Conservation (phyloP, 371 early-diverging fungal genomes). For the Mucor piriformis region DNA sequence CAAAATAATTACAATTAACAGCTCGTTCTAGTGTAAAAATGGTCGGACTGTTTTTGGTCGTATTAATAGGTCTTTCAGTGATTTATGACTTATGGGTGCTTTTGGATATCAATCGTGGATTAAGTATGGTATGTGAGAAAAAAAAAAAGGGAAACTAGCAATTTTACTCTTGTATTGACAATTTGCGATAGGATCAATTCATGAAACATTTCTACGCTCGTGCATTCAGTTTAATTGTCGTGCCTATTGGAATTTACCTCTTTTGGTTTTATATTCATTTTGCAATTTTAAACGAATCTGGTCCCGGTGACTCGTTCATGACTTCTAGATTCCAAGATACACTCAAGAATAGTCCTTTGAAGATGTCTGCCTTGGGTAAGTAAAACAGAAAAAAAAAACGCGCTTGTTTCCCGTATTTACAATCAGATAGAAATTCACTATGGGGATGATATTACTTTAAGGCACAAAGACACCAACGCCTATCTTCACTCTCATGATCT, state of each 20-base stretch:
- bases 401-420: background rate
- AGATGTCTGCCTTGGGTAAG: conserved; percentile 52
- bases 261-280: conserved; percentile 86
- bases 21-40: conserved; percentile 81
- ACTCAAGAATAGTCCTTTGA: conserved; percentile 79
- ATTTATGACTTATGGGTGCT: conserved; percentile 92
- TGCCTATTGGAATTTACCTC: conserved; percentile 80
- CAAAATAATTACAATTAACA: background rate
- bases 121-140: conserved; percentile 59
- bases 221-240: conserved; percentile 70
- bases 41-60: conserved; percentile 92
- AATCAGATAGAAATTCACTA: conserved; percentile 69
- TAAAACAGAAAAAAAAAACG: background rate
- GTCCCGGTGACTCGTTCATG: conserved; percentile 96
- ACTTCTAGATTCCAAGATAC: conserved; percentile 88
- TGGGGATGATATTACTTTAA: conserved; percentile 78
- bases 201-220: conserved; percentile 66
- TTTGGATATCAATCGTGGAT: conserved; percentile 80
- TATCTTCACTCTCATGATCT: conserved; percentile 86
- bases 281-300: conserved; percentile 70
- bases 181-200: conserved; percentile 61
- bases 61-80: conserved; percentile 82
- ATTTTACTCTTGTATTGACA: too few relatives aligned
- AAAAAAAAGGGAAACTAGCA: conserved; percentile 29
- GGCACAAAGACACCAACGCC: conserved; percentile 73